Conservation (phyloP, 2,329 filamentous ascomycete species). For the Epichloe sylvatica region DNA sequence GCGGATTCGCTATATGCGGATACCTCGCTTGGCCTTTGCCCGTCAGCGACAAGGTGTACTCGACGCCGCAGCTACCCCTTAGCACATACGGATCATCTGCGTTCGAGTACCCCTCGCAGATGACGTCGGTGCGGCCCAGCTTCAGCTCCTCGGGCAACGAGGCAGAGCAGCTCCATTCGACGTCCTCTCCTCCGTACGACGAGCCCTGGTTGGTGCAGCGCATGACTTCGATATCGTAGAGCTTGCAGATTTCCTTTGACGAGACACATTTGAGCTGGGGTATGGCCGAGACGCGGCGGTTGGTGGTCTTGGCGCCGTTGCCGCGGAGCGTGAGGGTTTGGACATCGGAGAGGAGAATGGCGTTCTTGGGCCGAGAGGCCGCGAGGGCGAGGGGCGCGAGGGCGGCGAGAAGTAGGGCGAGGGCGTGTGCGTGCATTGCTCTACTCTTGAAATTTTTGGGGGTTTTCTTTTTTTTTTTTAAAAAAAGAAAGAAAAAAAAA, state of each 20-base stretch:
- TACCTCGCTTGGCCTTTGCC: slow-evolving; percentile 59
- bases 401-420: slow-evolving; percentile 11
- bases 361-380: slow-evolving; percentile 28
- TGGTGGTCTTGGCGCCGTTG: slow-evolving; percentile 48
- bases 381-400: slow-evolving; percentile 15
- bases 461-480: no score
- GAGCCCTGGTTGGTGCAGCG: slow-evolving; percentile 78
- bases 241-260: slow-evolving; percentile 45
- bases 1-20: slow-evolving; percentile 36
- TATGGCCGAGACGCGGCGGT: slow-evolving; percentile 61
- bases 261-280: slow-evolving; percentile 66
- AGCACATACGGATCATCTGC: slow-evolving; percentile 74
- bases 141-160: slow-evolving; percentile 46
- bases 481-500: no score
- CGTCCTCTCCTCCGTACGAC: slow-evolving; percentile 64
- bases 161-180: slow-evolving; percentile 80
- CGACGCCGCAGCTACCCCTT: slow-evolving; percentile 82
- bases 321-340: slow-evolving; percentile 64
- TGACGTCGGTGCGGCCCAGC: slow-evolving; percentile 75
- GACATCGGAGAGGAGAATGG: slow-evolving; percentile 48
- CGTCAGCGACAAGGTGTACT: slow-evolving; percentile 72
- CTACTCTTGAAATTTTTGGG: no score
- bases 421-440: slow-evolving; percentile 16
- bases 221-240: slow-evolving; percentile 69
- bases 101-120: slow-evolving; percentile 76